Evolutionary conservation across 306 rosid genomes (phyloP).

Genomic region (Fagus crenata): DNA sequence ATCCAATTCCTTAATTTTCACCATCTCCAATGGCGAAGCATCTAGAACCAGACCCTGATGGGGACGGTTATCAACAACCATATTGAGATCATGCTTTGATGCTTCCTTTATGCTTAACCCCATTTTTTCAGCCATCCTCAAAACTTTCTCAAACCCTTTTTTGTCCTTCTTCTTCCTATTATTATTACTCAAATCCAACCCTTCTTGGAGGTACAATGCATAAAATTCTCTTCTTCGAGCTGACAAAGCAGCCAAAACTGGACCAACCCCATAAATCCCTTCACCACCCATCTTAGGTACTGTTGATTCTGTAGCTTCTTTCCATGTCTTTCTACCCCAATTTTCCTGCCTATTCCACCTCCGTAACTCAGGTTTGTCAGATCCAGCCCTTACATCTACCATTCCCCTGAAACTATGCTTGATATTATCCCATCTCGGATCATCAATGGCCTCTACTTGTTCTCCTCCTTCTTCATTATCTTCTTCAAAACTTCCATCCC

Average conservation of each 20-base stretch:
- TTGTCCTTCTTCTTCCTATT: conserved; percentile 95
- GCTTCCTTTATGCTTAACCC: conserved; percentile 61
- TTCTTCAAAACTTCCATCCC: conserved; percentile 35
- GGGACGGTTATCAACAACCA: conserved; percentile 91
- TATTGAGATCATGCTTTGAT: conserved; percentile 90
- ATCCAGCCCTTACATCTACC: conserved; percentile 45
- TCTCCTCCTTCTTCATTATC: conserved; percentile 48
- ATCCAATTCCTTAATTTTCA: conserved; percentile 68
- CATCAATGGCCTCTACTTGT: conserved; percentile 50
- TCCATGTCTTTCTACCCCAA: conserved; percentile 89
- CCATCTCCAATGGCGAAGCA: conserved; percentile 91
- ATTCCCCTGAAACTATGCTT: conserved; percentile 53
- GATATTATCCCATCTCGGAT: conserved; percentile 88
- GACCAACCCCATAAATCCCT: conserved; percentile 93
- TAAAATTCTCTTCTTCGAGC: conserved; percentile 91
- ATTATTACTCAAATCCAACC: conserved; percentile 77
- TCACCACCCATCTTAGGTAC: conserved; percentile 85
- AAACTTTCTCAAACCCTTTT: conserved; percentile 80
- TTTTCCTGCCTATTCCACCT: conserved; percentile 77
- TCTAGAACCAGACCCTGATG: conserved; percentile 93
- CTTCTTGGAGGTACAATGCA: conserved; percentile 80
- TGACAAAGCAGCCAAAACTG: conserved; percentile 90
- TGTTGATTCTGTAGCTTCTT: conserved; percentile 74
- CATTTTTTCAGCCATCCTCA: conserved; percentile 70
- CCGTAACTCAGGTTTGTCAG: conserved; percentile 59